Base-by-base conservation (phyloP, 1,284 basidiomycete species). In the Phellinidium pouzarii region DNA sequence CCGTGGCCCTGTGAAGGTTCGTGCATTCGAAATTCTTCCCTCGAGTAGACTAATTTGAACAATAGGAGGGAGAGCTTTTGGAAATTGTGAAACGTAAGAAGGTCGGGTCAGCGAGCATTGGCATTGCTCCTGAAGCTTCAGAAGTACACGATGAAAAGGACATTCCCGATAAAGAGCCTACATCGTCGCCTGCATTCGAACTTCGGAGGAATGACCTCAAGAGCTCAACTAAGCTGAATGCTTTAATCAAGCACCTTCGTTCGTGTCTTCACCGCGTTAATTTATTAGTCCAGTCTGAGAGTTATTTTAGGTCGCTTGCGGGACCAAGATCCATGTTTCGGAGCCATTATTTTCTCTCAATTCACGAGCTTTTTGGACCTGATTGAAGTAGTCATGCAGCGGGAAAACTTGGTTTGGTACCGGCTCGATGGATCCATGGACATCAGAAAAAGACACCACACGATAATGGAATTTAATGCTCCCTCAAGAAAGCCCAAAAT, bases 341-440 rank as follows among this genome's bases (percentile, higher is more conserved):
- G 91, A 53, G 90, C 87, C 1, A 82, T 95, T 27, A 86, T 95
- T 1, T 94, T 94, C 66, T 93, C 89, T 1, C 92, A 95, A 61
- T 88, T 88, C 57, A 88, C 85, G 0, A 84, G 80, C 19, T 93
- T 92, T 66, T 70, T 93, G 63, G 89, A 87, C 62, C 72, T 94
- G 9, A 91, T 96, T 55, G 84, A 91, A 61, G 71, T 75, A 1
- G 86, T 82, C 0, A 71, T 97, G 56, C 77, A 85, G 40, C 81
- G 88, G 41, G 88, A 92, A 62, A 72, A 74, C 2, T 78, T 93
- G 59, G 71, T 79, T 27, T 89, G 83, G 68, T 83, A 84, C 59
- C 80, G 93, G n/a, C 89, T 98, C 57, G 95, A 99, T 66, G 95
- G 95, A 1, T 81, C 88, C 0, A 95, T 97, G 85, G 86, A 87